Conservation (phyloP, 768 basidiomycete genomes). For the Hygrophorus pudorinus region DNA sequence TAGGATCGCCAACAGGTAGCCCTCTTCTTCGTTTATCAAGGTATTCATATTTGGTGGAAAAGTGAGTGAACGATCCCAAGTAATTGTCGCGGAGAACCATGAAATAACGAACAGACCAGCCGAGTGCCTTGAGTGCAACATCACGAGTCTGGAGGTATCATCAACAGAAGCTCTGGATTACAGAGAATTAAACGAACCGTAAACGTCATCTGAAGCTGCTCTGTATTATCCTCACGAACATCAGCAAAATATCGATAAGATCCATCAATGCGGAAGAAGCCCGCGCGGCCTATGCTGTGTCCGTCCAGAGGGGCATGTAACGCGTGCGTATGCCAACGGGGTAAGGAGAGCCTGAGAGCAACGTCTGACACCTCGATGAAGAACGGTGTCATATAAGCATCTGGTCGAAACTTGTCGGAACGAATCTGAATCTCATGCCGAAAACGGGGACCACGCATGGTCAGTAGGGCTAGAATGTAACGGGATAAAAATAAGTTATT, state of each 20-base stretch:
- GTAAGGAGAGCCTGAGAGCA: slow-evolving; percentile 53
- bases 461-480: slow-evolving; percentile 53
- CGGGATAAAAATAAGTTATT: not conserved
- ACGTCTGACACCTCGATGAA: slow-evolving; percentile 48
- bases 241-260: slow-evolving; percentile 69
- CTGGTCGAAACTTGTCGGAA: slow-evolving; percentile 63
- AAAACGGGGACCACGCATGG: slow-evolving; percentile 48
- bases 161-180: not conserved
- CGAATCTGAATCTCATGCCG: slow-evolving; percentile 46
- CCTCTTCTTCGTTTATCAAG: slow-evolving; percentile 53
- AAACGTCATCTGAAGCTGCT: slow-evolving; percentile 64
- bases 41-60: slow-evolving; percentile 81
- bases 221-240: slow-evolving; percentile 59
- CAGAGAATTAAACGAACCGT: slow-evolving; percentile 30
- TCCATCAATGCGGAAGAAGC: slow-evolving; percentile 46
- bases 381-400: slow-evolving; percentile 59
- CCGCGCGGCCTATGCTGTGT: slow-evolving; percentile 51
- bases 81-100: slow-evolving; percentile 92
- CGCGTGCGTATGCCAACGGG: slow-evolving; percentile 83
- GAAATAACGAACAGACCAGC: slow-evolving; percentile 84
- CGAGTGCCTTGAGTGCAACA: slow-evolving; percentile 58
- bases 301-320: slow-evolving; percentile 54
- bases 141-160: slow-evolving; percentile 33
- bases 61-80: slow-evolving; percentile 89
- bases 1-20: slow-evolving; percentile 67